These are phyloP conservation scores for Phytophthora cajani DNA, from an alignment of 352 stramenopile species.

Conservation along the genomic window DNA sequence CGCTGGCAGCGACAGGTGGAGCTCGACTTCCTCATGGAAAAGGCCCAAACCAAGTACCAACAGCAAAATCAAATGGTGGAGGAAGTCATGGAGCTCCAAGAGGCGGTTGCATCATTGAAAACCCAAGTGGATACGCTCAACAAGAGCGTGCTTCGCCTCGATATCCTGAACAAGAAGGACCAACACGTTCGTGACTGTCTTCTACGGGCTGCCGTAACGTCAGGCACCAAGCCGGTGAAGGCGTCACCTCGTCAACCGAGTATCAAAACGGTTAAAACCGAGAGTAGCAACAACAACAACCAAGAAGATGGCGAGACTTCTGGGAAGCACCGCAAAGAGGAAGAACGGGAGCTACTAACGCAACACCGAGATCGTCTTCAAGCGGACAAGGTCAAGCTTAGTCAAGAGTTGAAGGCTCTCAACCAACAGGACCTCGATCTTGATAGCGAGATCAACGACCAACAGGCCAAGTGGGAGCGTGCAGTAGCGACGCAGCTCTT, in stretches of 20 bases:
- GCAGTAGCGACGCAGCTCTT: constrained; percentile 60
- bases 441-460: constrained; percentile 39
- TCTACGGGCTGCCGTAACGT: constrained; percentile 28
- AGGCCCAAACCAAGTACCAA: constrained; percentile 68
- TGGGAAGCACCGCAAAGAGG: constrained; percentile 30
- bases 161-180: constrained; percentile 68
- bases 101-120: constrained; percentile 46
- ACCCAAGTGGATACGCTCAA: constrained; percentile 46
- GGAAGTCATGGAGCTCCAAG: constrained; percentile 61
- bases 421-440: constrained; percentile 40
- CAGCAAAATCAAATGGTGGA: constrained; percentile 60
- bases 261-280: not conserved
- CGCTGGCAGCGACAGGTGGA: constrained; percentile 49
- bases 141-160: constrained; percentile 45
- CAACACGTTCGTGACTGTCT: constrained; percentile 64
- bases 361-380: constrained; percentile 44
- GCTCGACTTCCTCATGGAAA: constrained; percentile 65
- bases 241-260: constrained; percentile 1
- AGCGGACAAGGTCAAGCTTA: constrained; percentile 41
- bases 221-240: constrained; percentile 13
- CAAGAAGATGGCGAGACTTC: constrained; percentile 8
- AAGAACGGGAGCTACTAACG: constrained; percentile 53
- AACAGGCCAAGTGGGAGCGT: constrained; percentile 50
- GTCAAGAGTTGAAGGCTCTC: constrained; percentile 33
- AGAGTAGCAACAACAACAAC: constrained; percentile 8